Base-by-base conservation (phyloP, 2,329 filamentous ascomycete genomes). In the Pseudodiploospora longispora region DNA sequence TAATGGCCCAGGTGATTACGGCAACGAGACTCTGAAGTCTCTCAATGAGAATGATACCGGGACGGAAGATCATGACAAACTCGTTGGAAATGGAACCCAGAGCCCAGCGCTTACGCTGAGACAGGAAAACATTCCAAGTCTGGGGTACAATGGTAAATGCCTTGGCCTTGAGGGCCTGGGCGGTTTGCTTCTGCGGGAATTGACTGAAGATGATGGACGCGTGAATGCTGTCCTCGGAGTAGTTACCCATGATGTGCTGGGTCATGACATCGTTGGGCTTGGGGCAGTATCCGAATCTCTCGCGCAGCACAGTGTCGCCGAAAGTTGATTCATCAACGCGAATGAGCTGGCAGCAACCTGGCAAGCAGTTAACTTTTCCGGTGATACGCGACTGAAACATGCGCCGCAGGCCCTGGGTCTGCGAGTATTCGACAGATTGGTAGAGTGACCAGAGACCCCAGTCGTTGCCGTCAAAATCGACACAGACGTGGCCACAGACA, bases 201-300 rank as follows among this genome's bases (percentile, higher is more conserved):
- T 67, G 58, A 46, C 68, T 70, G 42, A 73, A 67, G 50, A 74
- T 69, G 49, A 71, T 65, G 47, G 65, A 69, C 2, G 69, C 69
- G 43, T 74, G 70, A 48, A 73, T 73, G 38, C 67, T 66, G 41
- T 74, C 71, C 46, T 74, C 71, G 3, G 68, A 72, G 34, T 70
- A 70, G 12, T 66, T 69, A 9, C 68, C 70, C 54, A 71, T 69
- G 49, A 74, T 70, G 41, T 71, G 70, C 51, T 64, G 64, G 6
- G 70, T 68, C 60, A 74, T 67, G 37, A 66, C 60, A 44, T 74
- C 70, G 41, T 68, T 70, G n/a, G 67, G 67, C 44, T 66, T 67
- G 5, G 71, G 71, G 45, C 66, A 68, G 55, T 74, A 72, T 4
- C 69, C 70, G 40, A 74, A 74, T 1, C 64, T 62, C 38, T 71